Evolutionary conservation across 1,139 yeast genomes (phyloP).

Genomic region (Magnusiomyces clavatus): DNA sequence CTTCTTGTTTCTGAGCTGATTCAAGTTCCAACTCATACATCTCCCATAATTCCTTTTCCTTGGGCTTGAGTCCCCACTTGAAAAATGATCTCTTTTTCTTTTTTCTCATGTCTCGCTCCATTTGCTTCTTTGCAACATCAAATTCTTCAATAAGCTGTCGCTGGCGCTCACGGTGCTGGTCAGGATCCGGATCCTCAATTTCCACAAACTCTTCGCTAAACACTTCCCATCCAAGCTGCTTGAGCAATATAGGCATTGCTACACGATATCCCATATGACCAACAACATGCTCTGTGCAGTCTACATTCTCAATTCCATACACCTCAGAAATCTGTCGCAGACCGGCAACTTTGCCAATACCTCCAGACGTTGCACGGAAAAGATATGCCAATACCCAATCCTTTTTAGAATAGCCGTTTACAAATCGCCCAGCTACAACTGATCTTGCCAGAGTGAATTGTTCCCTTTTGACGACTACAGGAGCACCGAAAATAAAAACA

Average conservation of each 20-base stretch:
- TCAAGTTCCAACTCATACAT: slow-evolving; percentile 38
- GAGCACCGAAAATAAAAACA: slow-evolving; percentile 83
- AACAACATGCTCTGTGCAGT: slow-evolving; percentile 77
- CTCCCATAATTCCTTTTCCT: slow-evolving; percentile 86
- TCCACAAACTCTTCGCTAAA: slow-evolving; percentile 88
- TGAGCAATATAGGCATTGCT: slow-evolving; percentile 76
- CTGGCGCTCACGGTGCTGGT: slow-evolving; percentile 66
- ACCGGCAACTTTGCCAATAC: slow-evolving; percentile 84
- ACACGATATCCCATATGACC: slow-evolving; percentile 97
- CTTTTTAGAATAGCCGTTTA: slow-evolving; percentile 83
- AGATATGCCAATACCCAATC: slow-evolving; percentile 97
- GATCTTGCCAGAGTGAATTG: slow-evolving; percentile 75
- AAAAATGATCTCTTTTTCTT: slow-evolving; percentile 30
- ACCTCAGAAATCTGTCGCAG: slow-evolving; percentile 59
- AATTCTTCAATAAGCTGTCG: slow-evolving; percentile 74
- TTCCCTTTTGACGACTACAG: slow-evolving; percentile 71
- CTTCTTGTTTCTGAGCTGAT: slow-evolving; percentile 14
- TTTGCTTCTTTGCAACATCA: slow-evolving; percentile 67
- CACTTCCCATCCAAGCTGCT: slow-evolving; percentile 68
- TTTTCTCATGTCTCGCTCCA: slow-evolving; percentile 28
- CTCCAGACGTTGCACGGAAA: slow-evolving; percentile 94
- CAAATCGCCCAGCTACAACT: slow-evolving; percentile 82
- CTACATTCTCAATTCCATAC: slow-evolving; percentile 68
- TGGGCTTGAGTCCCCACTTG: slow-evolving; percentile 55
- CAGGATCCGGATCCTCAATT: slow-evolving; percentile 94